phyloP scores from a whole-genome alignment of 2,329 filamentous ascomycete species.

The Diaporthe caulivora region DNA sequence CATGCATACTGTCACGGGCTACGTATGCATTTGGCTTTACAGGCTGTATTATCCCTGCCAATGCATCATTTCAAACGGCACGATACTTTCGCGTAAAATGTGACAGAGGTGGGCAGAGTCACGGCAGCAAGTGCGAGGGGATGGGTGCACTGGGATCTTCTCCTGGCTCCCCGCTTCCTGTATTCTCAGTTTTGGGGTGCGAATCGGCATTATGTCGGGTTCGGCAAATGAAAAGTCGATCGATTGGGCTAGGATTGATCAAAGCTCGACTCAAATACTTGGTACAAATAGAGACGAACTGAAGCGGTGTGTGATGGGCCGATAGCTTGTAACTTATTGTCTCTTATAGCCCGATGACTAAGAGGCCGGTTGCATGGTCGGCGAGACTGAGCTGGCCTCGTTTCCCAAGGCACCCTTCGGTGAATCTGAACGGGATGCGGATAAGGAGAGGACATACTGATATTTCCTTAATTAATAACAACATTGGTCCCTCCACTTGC shows the following conservation, averaged over 20 bases:
- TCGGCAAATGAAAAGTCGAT: not conserved
- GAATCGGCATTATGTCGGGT: not conserved
- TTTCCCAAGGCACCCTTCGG: not conserved
- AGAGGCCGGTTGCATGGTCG: too few species aligned
- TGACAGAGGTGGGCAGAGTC: not conserved
- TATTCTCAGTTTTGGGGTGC: not conserved
- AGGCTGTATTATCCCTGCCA: not conserved
- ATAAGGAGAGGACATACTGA: not conserved
- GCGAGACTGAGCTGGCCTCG: not conserved
- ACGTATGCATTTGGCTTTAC: too few species aligned
- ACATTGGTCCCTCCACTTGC: not conserved
- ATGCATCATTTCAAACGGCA: not conserved
- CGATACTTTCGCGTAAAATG: not conserved
- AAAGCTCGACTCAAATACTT: too few species aligned
- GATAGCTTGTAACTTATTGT: too few species aligned
- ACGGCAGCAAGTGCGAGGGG: not conserved
- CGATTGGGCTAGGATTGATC: not conserved
- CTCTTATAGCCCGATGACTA: too few species aligned
- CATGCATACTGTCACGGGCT: too few species aligned
- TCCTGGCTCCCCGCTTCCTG: not conserved
- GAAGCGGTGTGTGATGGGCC: too few species aligned
- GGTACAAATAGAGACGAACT: too few species aligned
- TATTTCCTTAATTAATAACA: not conserved
- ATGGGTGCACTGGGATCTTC: not conserved
- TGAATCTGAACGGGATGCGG: too few species aligned